These are phyloP conservation scores for Silene coronaria DNA, from an alignment of 179 eudicot species.

Conservation along the genomic window DNA sequence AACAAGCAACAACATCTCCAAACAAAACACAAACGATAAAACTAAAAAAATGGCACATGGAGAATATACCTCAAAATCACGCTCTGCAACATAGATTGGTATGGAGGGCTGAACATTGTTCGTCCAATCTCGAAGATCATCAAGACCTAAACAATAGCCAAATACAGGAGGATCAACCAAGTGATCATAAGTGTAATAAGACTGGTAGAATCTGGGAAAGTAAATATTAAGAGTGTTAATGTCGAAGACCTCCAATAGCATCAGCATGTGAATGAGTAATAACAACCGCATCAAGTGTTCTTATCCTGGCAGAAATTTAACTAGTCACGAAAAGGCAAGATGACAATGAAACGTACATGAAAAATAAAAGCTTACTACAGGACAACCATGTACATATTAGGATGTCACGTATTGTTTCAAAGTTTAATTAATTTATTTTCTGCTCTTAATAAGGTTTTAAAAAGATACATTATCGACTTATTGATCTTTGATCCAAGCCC, in stretches of 20 bases:
- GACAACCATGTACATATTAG: too few relatives aligned
- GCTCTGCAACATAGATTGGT: conserved; percentile 79
- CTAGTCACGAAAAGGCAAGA: conserved; percentile 35
- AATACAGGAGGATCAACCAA: conserved; percentile 12
- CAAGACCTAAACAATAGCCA: conserved; percentile 53
- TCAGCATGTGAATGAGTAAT: conserved; percentile 99
- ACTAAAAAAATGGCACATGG: background rate
- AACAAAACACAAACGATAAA: background rate
- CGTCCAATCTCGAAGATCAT: conserved; percentile 99
- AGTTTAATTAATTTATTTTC: background rate
- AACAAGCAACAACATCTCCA: background rate
- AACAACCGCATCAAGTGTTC: conserved; percentile 86
- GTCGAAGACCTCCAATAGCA: conserved; percentile 94
- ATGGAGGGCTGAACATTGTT: conserved; percentile 84
- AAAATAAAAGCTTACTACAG: too few relatives aligned
- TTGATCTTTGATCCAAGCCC: background rate
- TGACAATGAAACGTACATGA: conserved; percentile 14
- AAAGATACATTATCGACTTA: background rate
- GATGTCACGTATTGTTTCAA: too few relatives aligned
- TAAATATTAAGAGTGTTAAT: conserved; percentile 27
- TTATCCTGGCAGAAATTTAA: conserved; percentile 82
- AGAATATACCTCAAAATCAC: conserved; percentile 83
- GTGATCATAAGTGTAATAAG: background rate
- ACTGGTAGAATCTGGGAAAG: conserved; percentile 19
- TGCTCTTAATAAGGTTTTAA: background rate